A percentile compares a stretch with the other conserved stretches of the same genome.
phyloP scores from a whole-genome alignment of 2,329 filamentous ascomycete species.

The Chaetomiaceae sp. region DNA sequence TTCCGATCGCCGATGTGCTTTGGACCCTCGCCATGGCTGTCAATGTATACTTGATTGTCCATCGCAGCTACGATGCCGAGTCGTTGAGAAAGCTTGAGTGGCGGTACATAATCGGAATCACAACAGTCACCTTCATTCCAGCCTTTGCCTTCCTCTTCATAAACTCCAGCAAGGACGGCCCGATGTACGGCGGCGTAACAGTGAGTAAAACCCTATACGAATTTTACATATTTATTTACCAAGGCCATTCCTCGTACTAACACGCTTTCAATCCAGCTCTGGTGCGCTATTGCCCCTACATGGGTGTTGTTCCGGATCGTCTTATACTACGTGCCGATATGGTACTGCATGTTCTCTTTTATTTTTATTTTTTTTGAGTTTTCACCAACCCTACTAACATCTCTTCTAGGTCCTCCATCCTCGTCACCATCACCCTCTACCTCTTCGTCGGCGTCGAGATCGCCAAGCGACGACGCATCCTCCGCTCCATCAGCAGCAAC shows the following conservation, averaged over 20 bases:
- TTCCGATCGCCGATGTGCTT: constrained; percentile 35
- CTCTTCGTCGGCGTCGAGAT: constrained; percentile 38
- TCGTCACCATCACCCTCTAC: constrained; percentile 39
- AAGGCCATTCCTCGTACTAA: too few relatives aligned
- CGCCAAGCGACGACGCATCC: constrained; percentile 31
- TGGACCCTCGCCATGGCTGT: constrained; percentile 37
- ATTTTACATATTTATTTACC: too few relatives aligned
- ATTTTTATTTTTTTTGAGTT: not conserved
- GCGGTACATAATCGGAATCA: constrained; percentile 32
- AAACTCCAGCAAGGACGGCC: constrained; percentile 29
- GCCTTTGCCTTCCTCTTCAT: constrained; percentile 35
- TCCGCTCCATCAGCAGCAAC: constrained; percentile 28
- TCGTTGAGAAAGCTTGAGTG: constrained; percentile 32
- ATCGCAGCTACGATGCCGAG: constrained; percentile 32
- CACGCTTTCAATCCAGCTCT: constrained; percentile 26
- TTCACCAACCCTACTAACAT: not conserved
- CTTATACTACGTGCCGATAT: constrained; percentile 34
- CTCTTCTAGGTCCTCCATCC: constrained; percentile 30
- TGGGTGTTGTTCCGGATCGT: constrained; percentile 36
- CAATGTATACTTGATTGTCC: constrained; percentile 36
- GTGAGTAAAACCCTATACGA: too few relatives aligned
- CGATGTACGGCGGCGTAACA: constrained; percentile 35
- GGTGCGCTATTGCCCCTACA: constrained; percentile 36
- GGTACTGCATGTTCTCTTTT: not conserved
- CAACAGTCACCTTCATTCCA: constrained; percentile 32